Evolutionary conservation across 140 eudicot genomes (phyloP).

Genomic region (Stevia rebaudiana): DNA sequence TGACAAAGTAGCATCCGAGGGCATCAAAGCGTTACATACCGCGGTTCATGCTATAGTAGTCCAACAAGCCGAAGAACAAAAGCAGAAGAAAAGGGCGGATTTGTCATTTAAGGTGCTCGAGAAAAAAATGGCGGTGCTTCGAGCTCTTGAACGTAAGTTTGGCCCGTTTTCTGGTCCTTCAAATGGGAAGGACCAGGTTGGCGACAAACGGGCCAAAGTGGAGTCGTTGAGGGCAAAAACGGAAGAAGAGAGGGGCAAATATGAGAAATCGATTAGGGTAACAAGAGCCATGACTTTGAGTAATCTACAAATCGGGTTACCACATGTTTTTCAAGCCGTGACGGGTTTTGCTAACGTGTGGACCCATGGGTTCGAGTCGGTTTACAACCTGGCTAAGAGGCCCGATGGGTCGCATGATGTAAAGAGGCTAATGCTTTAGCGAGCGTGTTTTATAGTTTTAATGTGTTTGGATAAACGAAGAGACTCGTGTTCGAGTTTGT

Average conservation of each 20-base stretch:
- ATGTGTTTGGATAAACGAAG: neutral
- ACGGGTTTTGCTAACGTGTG: conserved; percentile 88
- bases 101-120: conserved; percentile 72
- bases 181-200: conserved; percentile 49
- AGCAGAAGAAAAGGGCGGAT: conserved; percentile 80
- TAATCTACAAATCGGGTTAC: conserved; percentile 81
- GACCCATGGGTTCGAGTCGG: conserved; percentile 83
- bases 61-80: conserved; percentile 79
- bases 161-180: conserved; percentile 57
- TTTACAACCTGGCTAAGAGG: conserved; percentile 64
- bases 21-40: conserved; percentile 63
- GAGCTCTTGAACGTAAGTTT: conserved; percentile 62
- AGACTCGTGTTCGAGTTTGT: conserved; percentile 1
- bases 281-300: conserved; percentile 79
- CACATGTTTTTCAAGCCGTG: conserved; percentile 86
- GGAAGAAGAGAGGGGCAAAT: conserved; percentile 75
- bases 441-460: neutral
- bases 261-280: conserved; percentile 58
- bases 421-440: conserved; percentile 56
- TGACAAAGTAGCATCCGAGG: conserved; percentile 92
- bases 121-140: conserved; percentile 55
- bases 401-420: conserved; percentile 47
- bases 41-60: conserved; percentile 78
- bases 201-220: conserved; percentile 67
- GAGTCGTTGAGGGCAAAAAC: conserved; percentile 62